Base-by-base conservation (phyloP, 352 stramenopile species). In the Globisporangium iwayamae region DNA sequence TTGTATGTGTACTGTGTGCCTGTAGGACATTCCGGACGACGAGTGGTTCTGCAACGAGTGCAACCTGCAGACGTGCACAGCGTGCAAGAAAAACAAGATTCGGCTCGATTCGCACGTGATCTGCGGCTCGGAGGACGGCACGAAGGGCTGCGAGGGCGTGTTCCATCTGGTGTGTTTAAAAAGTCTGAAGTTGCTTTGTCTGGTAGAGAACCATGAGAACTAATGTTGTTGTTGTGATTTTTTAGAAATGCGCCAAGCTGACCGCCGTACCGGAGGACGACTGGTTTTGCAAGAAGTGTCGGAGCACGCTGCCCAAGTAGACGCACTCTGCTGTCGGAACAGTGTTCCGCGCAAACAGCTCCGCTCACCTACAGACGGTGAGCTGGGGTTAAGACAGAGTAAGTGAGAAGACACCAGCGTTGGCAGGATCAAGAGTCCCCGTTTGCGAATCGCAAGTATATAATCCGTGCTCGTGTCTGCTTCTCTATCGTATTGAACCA, bases 11-110 rank as follows among this genome's bases (percentile, higher is more conserved):
- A 25, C 32, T 28, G 38, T 51, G 43, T 45, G 20, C 38, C 41
- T 61, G 38, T 41, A 82, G 59, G 56, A 67, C 3, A 73, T 92
- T n/a, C 85, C 85, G 3, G 75, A 85, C 0, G 85, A 83, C 10
- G 87, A 94, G 57, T 96, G 89, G 89, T 96, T 96, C 60, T 96
- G 89, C 70, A 79, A 90, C 32, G 85, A 96, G 51, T 96, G 89
- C 60, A 90, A 93, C 30, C 59, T 88, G 22, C 87, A 96, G 57
- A 87, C 74, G 16, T 96, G 89, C 61, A 85, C 76, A 0, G 60
- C 72, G 6, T 96, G 89, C 68, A 91, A 93, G 71, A 93, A 93
- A 65, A 93, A 93, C 63, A 85, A 88, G 47, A 93, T 96, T 58
- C 84, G 85, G 2, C 74, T 96, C n/a, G 85, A 96, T 58, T 89